phyloP scores from a whole-genome alignment of 192 early-diverging fungal species.

The Rhizophlyctis rosea region DNA sequence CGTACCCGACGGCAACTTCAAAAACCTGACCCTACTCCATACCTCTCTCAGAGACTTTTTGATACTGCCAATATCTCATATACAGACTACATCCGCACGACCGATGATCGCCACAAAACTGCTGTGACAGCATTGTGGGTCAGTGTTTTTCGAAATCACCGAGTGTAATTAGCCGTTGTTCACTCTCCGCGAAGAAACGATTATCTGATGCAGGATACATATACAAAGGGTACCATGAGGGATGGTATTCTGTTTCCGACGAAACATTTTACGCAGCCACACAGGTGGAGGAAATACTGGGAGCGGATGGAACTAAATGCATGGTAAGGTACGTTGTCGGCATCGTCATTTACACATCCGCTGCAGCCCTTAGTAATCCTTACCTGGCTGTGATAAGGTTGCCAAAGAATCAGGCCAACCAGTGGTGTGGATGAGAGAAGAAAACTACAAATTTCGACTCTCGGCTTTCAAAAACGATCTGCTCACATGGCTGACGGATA shows the following conservation, averaged over 20 bases:
- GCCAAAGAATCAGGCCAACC: constrained; percentile 78
- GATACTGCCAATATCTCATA: constrained; percentile 68
- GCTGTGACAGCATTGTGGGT: constrained; percentile 80
- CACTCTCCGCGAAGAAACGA: constrained; percentile 32
- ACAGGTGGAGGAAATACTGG: constrained; percentile 66
- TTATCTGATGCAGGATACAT: constrained; percentile 72
- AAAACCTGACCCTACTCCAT: too few relatives aligned
- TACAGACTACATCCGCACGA: constrained; percentile 86
- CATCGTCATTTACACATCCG: too few relatives aligned
- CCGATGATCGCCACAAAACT: constrained; percentile 65
- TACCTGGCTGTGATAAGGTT: constrained; percentile 25
- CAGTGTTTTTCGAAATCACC: background rate
- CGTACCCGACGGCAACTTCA: too few relatives aligned
- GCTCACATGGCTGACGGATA: constrained; percentile 64
- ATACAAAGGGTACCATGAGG: constrained; percentile 86
- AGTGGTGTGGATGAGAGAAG: constrained; percentile 88
- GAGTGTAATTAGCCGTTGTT: background rate
- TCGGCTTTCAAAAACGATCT: constrained; percentile 60
- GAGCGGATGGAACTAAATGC: constrained; percentile 46
- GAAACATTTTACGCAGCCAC: constrained; percentile 82
- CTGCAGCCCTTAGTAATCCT: too few relatives aligned
- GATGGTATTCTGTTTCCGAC: constrained; percentile 96
- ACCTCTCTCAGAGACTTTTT: constrained; percentile 60
- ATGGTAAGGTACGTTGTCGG: too few relatives aligned
- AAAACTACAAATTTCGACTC: constrained; percentile 91